These are phyloP conservation scores for Sonneratia caseolaris DNA, from an alignment of 345 rosid species.

Conservation along the genomic window DNA sequence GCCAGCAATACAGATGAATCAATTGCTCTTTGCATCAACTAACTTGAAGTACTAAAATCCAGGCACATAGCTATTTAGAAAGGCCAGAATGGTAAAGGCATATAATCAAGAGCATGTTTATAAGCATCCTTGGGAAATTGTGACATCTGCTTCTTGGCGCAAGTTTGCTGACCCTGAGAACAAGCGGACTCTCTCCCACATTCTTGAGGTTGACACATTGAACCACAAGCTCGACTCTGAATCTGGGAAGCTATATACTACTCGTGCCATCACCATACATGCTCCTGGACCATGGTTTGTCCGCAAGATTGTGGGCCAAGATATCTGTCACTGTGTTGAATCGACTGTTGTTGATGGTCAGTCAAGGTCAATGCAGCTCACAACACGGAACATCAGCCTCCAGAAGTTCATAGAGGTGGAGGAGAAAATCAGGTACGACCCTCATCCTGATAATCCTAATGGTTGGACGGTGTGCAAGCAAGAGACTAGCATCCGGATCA, in stretches of 20 bases:
- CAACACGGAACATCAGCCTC: slow-evolving; percentile 74
- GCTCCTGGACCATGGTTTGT: slow-evolving; percentile 95
- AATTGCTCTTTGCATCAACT: neutral
- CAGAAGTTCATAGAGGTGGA: slow-evolving; percentile 85
- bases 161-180: slow-evolving; percentile 89
- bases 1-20: no score
- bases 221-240: slow-evolving; percentile 75
- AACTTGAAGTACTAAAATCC: neutral
- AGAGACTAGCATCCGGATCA: slow-evolving; percentile 80
- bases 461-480: slow-evolving; percentile 80
- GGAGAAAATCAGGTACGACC: slow-evolving; percentile 74
- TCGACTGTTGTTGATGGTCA: slow-evolving; percentile 80
- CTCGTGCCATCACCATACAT: slow-evolving; percentile 77
- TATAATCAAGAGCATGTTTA: slow-evolving; percentile 81
- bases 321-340: slow-evolving; percentile 86
- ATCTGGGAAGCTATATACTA: slow-evolving; percentile 88
- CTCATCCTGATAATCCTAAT: slow-evolving; percentile 77
- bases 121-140: slow-evolving; percentile 98
- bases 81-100: slow-evolving; percentile 54
- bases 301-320: slow-evolving; percentile 76
- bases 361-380: slow-evolving; percentile 75
- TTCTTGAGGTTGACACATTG: slow-evolving; percentile 83
- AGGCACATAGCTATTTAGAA: neutral
- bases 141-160: slow-evolving; percentile 97
- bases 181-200: slow-evolving; percentile 67